Conservation (phyloP, 2,329 filamentous ascomycete genomes). For the Leptographium galeiforme region DNA sequence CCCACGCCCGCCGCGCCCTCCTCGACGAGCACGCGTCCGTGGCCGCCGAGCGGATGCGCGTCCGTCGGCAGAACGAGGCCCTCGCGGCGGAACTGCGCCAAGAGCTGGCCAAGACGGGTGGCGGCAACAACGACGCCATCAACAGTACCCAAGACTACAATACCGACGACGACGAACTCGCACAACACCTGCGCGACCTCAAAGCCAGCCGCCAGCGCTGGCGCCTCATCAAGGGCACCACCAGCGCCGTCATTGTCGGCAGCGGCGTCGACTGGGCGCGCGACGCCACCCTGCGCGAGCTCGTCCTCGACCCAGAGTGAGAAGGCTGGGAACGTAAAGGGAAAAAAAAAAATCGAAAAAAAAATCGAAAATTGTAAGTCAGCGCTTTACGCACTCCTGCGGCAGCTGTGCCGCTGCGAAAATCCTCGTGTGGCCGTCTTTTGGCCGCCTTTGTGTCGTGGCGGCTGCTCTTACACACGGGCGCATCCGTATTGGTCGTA, state of each 20-base stretch:
- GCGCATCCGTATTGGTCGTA: no score
- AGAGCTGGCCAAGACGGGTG: conserved; percentile 34
- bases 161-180: conserved; percentile 30
- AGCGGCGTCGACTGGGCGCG: conserved; percentile 73
- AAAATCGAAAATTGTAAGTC: neutral
- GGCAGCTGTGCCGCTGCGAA: no score
- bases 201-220: conserved; percentile 52
- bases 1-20: conserved; percentile 35
- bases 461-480: no score
- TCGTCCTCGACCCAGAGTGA: conserved; percentile 56
- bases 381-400: neutral
- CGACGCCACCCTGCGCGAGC: conserved; percentile 50
- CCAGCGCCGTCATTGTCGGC: conserved; percentile 65
- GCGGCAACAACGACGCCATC: conserved; percentile 19
- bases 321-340: neutral
- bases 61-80: conserved; percentile 46
- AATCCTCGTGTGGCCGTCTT: no score
- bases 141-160: neutral
- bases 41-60: conserved; percentile 43
- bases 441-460: no score
- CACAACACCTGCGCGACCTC: conserved; percentile 43
- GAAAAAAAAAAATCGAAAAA: neutral
- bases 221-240: conserved; percentile 63
- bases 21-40: conserved; percentile 39
- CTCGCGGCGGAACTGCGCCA: conserved; percentile 53